Percentiles rank a stretch among this genome's conserved stretches.
phyloP scores from a whole-genome alignment of 2,329 filamentous ascomycete species.

The Aspergillus pseudotamarii region DNA sequence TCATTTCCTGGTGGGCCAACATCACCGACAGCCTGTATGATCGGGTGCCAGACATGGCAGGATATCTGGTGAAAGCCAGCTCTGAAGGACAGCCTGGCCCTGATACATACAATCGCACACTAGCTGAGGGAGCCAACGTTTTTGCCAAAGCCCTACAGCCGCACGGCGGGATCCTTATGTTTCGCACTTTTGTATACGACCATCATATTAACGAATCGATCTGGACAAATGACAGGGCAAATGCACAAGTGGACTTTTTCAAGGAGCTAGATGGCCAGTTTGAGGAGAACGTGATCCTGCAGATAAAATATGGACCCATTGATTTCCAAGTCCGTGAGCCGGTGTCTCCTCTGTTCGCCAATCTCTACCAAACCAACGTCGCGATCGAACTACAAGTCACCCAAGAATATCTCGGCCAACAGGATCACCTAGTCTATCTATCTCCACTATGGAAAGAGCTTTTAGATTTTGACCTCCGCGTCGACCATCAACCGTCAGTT shows the following conservation, averaged over 20 bases:
- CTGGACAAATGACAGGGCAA: slow-evolving; percentile 70
- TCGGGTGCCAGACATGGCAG: slow-evolving; percentile 66
- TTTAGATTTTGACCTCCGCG: slow-evolving; percentile 67
- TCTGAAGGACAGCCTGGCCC: slow-evolving; percentile 73
- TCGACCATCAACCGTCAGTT: slow-evolving; percentile 58
- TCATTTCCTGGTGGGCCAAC: slow-evolving; percentile 65
- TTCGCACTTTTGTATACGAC: slow-evolving; percentile 73
- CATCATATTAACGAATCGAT: slow-evolving; percentile 57
- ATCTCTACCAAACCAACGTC: slow-evolving; percentile 49
- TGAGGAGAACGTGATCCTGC: slow-evolving; percentile 70
- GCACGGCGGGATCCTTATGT: slow-evolving; percentile 67
- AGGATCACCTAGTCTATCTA: slow-evolving; percentile 69
- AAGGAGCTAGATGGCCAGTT: slow-evolving; percentile 65
- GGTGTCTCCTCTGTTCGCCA: slow-evolving; percentile 64
- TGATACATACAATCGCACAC: slow-evolving; percentile 68
- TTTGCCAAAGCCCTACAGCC: slow-evolving; percentile 63
- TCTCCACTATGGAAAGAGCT: slow-evolving; percentile 70
- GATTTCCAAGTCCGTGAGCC: slow-evolving; percentile 75
- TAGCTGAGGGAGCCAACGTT: slow-evolving; percentile 69
- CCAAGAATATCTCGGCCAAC: slow-evolving; percentile 73
- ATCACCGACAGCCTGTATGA: slow-evolving; percentile 63
- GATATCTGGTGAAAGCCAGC: slow-evolving; percentile 72
- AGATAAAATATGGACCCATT: slow-evolving; percentile 75
- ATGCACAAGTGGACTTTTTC: slow-evolving; percentile 70
- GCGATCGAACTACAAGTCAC: slow-evolving; percentile 69